phyloP scores from a whole-genome alignment of 225 moss, liverwort and hornwort species.

The Marchantia paleacea region DNA sequence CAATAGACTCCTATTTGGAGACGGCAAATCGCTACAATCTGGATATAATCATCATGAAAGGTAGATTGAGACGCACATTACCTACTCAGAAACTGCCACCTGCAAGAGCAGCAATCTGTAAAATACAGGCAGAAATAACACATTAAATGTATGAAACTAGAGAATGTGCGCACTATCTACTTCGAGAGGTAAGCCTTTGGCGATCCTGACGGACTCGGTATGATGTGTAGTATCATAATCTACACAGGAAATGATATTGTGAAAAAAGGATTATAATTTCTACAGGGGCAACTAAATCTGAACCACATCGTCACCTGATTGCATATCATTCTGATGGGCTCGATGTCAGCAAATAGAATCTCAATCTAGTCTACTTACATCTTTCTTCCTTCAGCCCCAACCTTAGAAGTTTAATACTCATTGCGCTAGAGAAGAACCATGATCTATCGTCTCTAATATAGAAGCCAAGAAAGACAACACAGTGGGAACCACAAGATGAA shows the following conservation, averaged over 20 bases:
- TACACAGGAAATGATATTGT: no score
- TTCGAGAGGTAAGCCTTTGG: background rate
- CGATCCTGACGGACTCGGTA: no score
- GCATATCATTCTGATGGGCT: no score
- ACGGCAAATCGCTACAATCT: background rate
- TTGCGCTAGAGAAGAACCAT: no score
- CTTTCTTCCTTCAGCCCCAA: no score
- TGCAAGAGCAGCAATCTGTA: background rate
- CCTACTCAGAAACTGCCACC: background rate
- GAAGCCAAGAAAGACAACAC: background rate
- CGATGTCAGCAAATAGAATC: no score
- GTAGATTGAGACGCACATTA: background rate
- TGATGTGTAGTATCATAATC: no score
- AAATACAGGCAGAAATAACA: background rate
- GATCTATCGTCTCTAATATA: background rate
- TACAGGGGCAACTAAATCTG: no score
- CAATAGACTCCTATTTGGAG: background rate
- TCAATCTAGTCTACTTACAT: no score
- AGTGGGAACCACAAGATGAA: background rate
- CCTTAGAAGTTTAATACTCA: no score
- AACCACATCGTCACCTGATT: no score
- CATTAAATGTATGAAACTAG: background rate
- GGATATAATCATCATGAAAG: background rate
- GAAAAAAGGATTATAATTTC: no score
- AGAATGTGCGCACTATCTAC: background rate